Base-by-base conservation (phyloP, 2,329 filamentous ascomycete species). In the Phaeomoniella chlamydospora region DNA sequence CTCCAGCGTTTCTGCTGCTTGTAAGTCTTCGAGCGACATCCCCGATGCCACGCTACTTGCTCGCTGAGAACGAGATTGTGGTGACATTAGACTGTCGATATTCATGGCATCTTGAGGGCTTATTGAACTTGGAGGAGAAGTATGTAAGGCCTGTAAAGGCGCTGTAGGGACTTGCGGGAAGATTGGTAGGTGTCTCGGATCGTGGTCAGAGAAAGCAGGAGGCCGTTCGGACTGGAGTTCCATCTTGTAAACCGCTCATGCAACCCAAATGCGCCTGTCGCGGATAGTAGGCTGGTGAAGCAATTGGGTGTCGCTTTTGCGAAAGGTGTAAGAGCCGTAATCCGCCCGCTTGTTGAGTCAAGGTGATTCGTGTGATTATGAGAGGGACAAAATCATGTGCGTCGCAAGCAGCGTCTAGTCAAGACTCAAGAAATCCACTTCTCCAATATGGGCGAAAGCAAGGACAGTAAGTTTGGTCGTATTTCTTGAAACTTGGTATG, bases 1-100 rank as follows among this genome's bases (percentile, higher is more conserved):
- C 34, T 80, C 80, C 11, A 87, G 61, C 5, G 81, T 81, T 55
- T 86, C 79, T 18, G 81, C 81, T 15, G 81, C 81, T 45, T 66
- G 61, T 34, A 66, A 55, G 41, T 66, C 62, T 43, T 66, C 62
- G 51, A 64, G 39, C 9, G 46, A 49, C 46, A 49, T 40, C 13
- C 46, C 60, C 22, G 62, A 66, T 26, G 22, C n/a, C n/a, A 26
- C 22, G n/a, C 22, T 26, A n/a, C 22, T 26, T 26, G 22, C 22
- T 26, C 22, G 6, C n/a, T 26, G 22, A 26, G 22, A n/a, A 6
- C 22, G 22, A 9, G 22, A 26, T n/a, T 26, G 22, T n/a, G 22
- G 22, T n/a, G 22, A 26, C 6, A 26, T n/a, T 26, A 26, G 6
- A n/a, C n/a, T 26, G 22, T 26, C 22, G 22, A 26, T 26, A n/a